Evolutionary conservation across 805 yeast genomes (phyloP), one percentile per base, ranked within the genome.

Genomic region (Kazachstania viticola): DNA sequence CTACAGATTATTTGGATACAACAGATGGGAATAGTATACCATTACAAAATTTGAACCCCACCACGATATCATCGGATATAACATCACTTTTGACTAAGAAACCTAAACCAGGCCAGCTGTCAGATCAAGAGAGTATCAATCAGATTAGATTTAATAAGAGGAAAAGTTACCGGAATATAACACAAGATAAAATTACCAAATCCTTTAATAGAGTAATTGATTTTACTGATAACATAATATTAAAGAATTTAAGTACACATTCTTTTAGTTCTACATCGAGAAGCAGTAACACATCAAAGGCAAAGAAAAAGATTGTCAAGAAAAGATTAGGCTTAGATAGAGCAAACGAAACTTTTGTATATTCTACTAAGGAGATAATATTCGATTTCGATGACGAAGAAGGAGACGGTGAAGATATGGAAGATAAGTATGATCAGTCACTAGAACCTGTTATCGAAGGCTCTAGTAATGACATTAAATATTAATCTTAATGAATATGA

Each of bases 221-320:
- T 36, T 51, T 67, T 30, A 69, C 79, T 1, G 79, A 73, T 48
- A 63, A 61, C 23, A 58, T 71, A 13, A 70, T 74, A 31, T 69
- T 72, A 11, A 68, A 71, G 29, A 75, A 75, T n/a, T 54, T 74
- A 41, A 73, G 75, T 4, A 73, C 77, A 1, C 48, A 73, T 29
- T 67, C 77, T 0, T 64, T 67, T 32, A 33, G 58, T 25, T 54
- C 46, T 5, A 40, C 41, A 23, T 49, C 53, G 1, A 46, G 34
- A 16, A 43, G 38, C 18, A 50, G 49, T 27, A 44, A 51, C 13
- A 35, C 36, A 11, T 8, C 7, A 11, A 35, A 30, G 5, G 19
- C 21, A 17, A 37, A 45, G 29, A 44, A 45, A 38, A 42, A 46
- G 25, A 35, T 49, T 18, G 48, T 56, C 15, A 41, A 48, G 24